Base-by-base conservation (phyloP, 345 rosid genomes). In the Linum lewisii region DNA sequence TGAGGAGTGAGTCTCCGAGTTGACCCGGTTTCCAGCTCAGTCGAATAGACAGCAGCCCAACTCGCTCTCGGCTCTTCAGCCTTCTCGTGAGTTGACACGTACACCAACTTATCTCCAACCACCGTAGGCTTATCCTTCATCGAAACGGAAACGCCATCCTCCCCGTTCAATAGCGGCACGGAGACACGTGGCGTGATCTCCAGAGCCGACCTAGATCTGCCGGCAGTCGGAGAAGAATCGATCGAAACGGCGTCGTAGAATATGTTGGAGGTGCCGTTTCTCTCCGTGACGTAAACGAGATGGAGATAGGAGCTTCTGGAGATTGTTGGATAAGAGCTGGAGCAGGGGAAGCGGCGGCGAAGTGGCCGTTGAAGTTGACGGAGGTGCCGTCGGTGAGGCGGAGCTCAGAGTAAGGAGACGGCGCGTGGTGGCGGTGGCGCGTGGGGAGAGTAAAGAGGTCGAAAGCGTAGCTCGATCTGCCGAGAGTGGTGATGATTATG, bases 81-180 rank as follows among this genome's bases (percentile, higher is more conserved):
- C 58, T 86, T 68, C 70, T 91, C 86, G 56, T 88, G 96, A 1
- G 96, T 91, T 0, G 98, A 91, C 32, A 91, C 85, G 68, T 85
- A 88, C 21, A 88, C 66, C 14, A 91, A 56, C 68, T 65, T 29
- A 25, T 83, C 81, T 1, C 85, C 85, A 26, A 36, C 73, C 63
- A 91, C 69, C 49, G 64, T 78, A 21, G 95, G 95, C 69, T 71
- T 84, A 67, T 88, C 98, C 67, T 85, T 85, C 77, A 85, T 74
- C 10, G 95, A 85, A 77, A 82, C 56, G 36, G 95, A 85, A 77
- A 81, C 56, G 36, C 71, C 78, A 6, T 53, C 51, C 25, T 59
- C 74, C 53, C 76, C 81, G 29, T 62, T 50, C 66, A 87, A 57
- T 18, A 86, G 59, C 58, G 86, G 85, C 4, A 79, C 64, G 58